Evolutionary conservation across 495 filamentous ascomycete species (phyloP).

Genomic region (Chaetomium tenue): DNA sequence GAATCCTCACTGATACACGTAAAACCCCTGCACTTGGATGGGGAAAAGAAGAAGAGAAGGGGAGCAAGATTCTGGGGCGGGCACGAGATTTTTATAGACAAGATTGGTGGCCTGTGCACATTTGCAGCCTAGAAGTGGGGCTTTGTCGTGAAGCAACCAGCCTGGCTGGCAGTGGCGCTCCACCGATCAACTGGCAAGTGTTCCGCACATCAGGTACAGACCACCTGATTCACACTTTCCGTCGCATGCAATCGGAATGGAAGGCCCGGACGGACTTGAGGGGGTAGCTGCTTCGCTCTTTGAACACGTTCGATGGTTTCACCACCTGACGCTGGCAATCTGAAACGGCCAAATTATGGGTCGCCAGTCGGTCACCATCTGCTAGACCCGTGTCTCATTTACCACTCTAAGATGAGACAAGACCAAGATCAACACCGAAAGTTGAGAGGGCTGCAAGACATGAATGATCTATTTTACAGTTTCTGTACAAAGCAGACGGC

Average conservation of each 20-base stretch:
- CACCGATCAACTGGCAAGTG: not conserved
- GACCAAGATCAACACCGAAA: not conserved
- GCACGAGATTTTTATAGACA: constrained; percentile 22
- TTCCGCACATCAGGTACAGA: not conserved
- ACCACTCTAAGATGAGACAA: not conserved
- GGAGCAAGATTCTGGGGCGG: constrained; percentile 12
- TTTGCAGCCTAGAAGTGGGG: constrained; percentile 17
- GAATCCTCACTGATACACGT: constrained; percentile 56
- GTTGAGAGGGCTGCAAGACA: not conserved
- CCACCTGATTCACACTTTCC: too few species aligned
- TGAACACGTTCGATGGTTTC: not conserved
- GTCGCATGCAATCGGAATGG: not conserved
- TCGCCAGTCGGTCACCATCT: not conserved
- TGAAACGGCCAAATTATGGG: constrained; percentile 4
- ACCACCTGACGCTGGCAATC: not conserved
- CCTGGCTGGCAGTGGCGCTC: not conserved
- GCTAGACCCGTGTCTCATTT: not conserved
- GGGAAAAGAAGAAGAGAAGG: constrained; percentile 28
- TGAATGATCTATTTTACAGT: constrained; percentile 13
- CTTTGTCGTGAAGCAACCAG: not conserved
- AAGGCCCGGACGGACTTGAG: not conserved
- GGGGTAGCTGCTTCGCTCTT: not conserved
- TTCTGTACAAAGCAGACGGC: not conserved
- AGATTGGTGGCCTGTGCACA: constrained; percentile 27
- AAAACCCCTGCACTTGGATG: constrained; percentile 48